Evolutionary conservation across 2,329 filamentous ascomycete species (phyloP).

Genomic region (Phialophora verrucosa): DNA sequence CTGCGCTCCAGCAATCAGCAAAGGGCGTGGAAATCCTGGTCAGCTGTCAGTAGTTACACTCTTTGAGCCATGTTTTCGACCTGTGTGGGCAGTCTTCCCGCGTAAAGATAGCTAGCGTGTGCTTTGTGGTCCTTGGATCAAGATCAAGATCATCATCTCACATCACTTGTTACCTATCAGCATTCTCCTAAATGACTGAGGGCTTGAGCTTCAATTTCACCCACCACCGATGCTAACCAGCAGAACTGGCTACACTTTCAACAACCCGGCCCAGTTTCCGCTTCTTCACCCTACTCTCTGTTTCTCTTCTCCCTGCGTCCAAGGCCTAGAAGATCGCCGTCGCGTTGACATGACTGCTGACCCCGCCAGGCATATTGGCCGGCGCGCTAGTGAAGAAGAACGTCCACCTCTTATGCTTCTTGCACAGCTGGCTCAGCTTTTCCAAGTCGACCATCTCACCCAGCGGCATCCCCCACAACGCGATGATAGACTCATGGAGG

Average conservation of each 20-base stretch:
- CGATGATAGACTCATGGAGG: conserved; percentile 51
- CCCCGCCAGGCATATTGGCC: conserved; percentile 50
- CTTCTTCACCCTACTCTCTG: background rate
- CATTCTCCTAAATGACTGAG: background rate
- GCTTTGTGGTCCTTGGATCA: background rate
- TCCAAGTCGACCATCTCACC: conserved; percentile 56
- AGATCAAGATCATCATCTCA: background rate
- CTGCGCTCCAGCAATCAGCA: too few relatives aligned
- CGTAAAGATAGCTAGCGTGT: too few relatives aligned
- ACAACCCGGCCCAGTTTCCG: background rate
- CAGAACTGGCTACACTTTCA: background rate
- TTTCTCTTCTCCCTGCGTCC: background rate
- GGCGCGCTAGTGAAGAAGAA: conserved; percentile 53
- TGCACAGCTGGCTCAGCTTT: conserved; percentile 45
- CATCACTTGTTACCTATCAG: background rate
- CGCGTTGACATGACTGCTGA: conserved; percentile 52
- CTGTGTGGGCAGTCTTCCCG: too few relatives aligned
- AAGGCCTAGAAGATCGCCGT: conserved; percentile 49
- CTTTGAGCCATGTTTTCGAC: too few relatives aligned
- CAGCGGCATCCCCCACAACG: conserved; percentile 53
- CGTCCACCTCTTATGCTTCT: conserved; percentile 46
- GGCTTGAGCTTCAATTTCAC: background rate
- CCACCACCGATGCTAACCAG: background rate
- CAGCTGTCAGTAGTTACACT: too few relatives aligned
- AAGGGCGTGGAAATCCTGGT: too few relatives aligned